Conservation (phyloP, 306 rosid genomes). For the Lathyrus tuberosus region DNA sequence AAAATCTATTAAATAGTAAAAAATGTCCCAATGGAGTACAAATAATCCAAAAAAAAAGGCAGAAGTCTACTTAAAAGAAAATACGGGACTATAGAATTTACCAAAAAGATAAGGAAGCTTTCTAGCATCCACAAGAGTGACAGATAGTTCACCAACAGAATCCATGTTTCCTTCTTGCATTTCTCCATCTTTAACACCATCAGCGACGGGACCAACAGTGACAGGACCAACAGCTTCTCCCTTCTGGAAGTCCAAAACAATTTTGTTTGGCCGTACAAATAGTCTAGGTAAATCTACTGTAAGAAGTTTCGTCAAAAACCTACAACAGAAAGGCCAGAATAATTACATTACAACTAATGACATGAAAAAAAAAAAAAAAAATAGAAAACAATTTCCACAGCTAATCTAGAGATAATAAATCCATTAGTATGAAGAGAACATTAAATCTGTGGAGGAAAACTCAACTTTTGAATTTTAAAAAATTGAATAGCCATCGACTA, state of each 20-base stretch:
- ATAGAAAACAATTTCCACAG: neutral
- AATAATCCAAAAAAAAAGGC: neutral
- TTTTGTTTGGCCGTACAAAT: slow-evolving; percentile 98
- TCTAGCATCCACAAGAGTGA: slow-evolving; percentile 93
- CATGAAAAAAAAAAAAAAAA: neutral
- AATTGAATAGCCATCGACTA: neutral
- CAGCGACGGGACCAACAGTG: slow-evolving; percentile 54
- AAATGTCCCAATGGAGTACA: neutral
- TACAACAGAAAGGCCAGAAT: slow-evolving; percentile 39
- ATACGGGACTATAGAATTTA: slow-evolving; percentile 46
- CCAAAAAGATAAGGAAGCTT: slow-evolving; percentile 89
- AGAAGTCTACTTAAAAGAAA: slow-evolving; percentile 21
- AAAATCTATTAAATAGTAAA: slow-evolving; percentile 13
- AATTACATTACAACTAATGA: slow-evolving; percentile 28
- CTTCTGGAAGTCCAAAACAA: slow-evolving; percentile 91
- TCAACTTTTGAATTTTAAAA: neutral
- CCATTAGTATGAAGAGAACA: neutral
- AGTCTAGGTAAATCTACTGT: slow-evolving; percentile 88
- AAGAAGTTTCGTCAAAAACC: slow-evolving; percentile 98
- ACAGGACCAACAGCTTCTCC: slow-evolving; percentile 94
- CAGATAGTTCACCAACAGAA: slow-evolving; percentile 92
- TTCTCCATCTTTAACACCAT: slow-evolving; percentile 75
- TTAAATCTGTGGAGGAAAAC: neutral
- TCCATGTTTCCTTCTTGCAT: slow-evolving; percentile 89
- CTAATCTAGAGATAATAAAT: slow-evolving; percentile 33